phyloP scores from a whole-genome alignment of 2,329 filamentous ascomycete species.

The Diaporthe sp. region DNA sequence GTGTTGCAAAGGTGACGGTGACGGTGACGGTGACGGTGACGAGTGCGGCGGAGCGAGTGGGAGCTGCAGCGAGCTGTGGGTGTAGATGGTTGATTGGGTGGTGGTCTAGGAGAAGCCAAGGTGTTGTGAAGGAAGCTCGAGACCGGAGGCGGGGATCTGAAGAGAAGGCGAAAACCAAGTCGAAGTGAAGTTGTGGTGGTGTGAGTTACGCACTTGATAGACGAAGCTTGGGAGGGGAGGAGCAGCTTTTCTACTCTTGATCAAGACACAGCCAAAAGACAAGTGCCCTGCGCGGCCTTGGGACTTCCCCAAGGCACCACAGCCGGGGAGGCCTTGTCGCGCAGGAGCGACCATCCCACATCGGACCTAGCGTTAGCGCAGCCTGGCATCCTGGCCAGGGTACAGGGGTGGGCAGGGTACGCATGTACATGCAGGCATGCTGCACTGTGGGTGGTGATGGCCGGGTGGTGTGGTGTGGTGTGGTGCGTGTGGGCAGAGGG shows the following conservation, averaged over 20 bases:
- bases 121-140: not conserved
- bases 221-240: slow-evolving; percentile 29
- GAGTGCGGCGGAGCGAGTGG: slow-evolving; percentile 15
- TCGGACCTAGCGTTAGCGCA: slow-evolving; percentile 18
- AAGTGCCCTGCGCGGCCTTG: slow-evolving; percentile 13
- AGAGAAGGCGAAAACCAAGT: not conserved
- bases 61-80: not conserved
- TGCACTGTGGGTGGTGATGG: slow-evolving; percentile 19
- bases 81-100: not conserved
- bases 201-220: not conserved
- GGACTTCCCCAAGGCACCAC: slow-evolving; percentile 31
- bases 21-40: not conserved
- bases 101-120: not conserved
- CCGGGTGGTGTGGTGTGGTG: slow-evolving; percentile 16
- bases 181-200: slow-evolving; percentile 22
- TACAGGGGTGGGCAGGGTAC: slow-evolving; percentile 18
- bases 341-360: slow-evolving; percentile 21
- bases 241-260: slow-evolving; percentile 35
- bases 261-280: slow-evolving; percentile 22
- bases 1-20: not conserved
- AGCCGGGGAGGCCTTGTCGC: slow-evolving; percentile 34
- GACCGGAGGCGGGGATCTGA: not conserved
- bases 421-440: slow-evolving; percentile 13
- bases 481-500: slow-evolving; percentile 19
- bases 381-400: slow-evolving; percentile 27